Evolutionary conservation across 1,284 basidiomycete species (phyloP), one percentile per base, ranked within the genome.

Genomic region (Polyporus tsugae): DNA sequence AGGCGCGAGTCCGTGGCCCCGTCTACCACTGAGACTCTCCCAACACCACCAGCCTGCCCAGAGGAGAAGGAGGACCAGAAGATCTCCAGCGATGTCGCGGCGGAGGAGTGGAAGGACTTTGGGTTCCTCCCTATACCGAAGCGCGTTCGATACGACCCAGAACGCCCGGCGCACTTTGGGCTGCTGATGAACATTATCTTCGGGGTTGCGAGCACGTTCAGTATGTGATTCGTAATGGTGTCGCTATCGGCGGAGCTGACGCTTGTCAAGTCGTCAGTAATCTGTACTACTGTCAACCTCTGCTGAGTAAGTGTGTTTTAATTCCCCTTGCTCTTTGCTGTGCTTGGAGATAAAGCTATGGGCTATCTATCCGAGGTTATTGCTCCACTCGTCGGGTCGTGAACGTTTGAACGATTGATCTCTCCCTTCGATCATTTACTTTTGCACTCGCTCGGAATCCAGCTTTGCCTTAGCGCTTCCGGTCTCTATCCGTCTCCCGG

Each of bases 231-330:
- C 52, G 15, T 53, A 10, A 6, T 17, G 33, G 52, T 11, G 13
- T 71, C 52, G 1, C 25, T 63, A 42, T 49, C 59, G 17, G 7
- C 17, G 9, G n/a, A 15, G 36, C n/a, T 33, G 15, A 62, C 53
- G 9, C 19, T 33, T 59, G 53, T 5, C 41, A 13, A 42, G 19
- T 62, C 57, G 87, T 87, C 35, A 84, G 86, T 22, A 93, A 93
- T 71, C 75, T 93, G 60, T 93, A 92, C 75, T 93, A 93, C 72
- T 89, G 89, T 67, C 92, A 91, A 78, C 91, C 92, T 0, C 78
- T 93, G 68, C 79, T 93, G 15, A 90, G 92, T 86, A 77, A 62
- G 86, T 71, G 52, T 9, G 29, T 29, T 29, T 29, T 29, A 29
- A 29, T 29, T 2, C 29, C 29, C 29, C 29, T 29, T 29, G 29